Base-by-base conservation (phyloP, 2,329 filamentous ascomycete genomes). In the Cryphonectria radicalis region DNA sequence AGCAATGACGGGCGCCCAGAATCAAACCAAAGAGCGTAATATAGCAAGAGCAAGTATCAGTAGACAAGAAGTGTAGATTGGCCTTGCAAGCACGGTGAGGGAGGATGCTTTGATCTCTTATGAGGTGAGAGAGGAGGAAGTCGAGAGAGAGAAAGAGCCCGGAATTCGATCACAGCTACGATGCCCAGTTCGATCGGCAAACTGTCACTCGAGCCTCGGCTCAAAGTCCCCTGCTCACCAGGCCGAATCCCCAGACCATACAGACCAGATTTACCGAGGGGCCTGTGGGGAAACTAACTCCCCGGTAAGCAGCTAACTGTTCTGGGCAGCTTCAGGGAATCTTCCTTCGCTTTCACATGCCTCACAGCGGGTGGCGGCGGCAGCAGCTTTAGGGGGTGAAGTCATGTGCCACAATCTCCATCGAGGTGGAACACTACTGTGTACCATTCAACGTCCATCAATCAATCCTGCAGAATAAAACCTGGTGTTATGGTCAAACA, bases 311-410 rank as follows among this genome's bases (percentile, higher is more conserved):
- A 25, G 59, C 70, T 66, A 70, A 43, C 68, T 59, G 19, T 59
- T 66, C 57, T 67, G 46, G 42, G 63, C 63, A 35, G 64, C 28
- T 66, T 53, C 32, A 14, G 40, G 25, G 57, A 42, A 55, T 22
- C 19, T 35, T 37, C 60, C 19, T 35, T 37, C 60, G n/a, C 42
- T 50, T 73, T 74, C 73, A 74, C 73, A 74, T 74, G 71, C 67
- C 70, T 68, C 40, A n/a, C 32, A n/a, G 19, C 35, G 67, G 60
- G 19, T 14, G 62, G 50, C 63, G 50, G 42, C 32, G 62, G 50
- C 63, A 37, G 35, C 60, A 40, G 37, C 50, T 40, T 46, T 19
- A n/a, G 19, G 67, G 57, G 63, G 67, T 73, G 69, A 73, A 65
- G 71, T 74, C 71, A 73, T 71, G 66, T 57, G 63, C 60, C 63